These are phyloP conservation scores for Aspergillus sclerotioniger DNA, from an alignment of 495 filamentous ascomycete species.

Conservation along the genomic window DNA sequence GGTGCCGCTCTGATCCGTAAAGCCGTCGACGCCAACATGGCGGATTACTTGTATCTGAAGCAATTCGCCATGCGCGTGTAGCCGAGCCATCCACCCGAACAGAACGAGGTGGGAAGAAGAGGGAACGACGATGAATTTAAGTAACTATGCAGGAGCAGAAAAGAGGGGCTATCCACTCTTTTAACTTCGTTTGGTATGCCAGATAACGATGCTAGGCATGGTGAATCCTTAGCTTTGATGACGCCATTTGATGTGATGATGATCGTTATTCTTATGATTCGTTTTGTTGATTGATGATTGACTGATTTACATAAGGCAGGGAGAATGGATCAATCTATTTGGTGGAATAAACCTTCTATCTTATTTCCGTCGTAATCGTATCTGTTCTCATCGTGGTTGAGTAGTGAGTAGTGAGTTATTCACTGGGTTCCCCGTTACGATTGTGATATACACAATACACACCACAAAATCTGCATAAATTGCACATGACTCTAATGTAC, in stretches of 20 bases:
- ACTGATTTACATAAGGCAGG: too few species aligned
- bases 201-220: slow-evolving; percentile 15
- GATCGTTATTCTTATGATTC: background rate
- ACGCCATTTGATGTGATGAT: slow-evolving; percentile 27
- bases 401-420: too few species aligned
- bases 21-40: slow-evolving; percentile 73
- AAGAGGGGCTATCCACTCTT: background rate
- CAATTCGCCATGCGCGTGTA: slow-evolving; percentile 74
- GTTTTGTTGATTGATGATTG: too few species aligned
- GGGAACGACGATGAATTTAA: background rate
- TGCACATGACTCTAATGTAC: too few species aligned
- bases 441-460: too few species aligned
- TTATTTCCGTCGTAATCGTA: too few species aligned
- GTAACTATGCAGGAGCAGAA: background rate
- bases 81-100: background rate
- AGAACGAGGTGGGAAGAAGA: background rate
- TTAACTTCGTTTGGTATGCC: background rate
- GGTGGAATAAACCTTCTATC: too few species aligned
- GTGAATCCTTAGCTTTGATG: slow-evolving; percentile 29
- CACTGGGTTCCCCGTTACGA: too few species aligned
- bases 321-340: too few species aligned
- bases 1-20: slow-evolving; percentile 71
- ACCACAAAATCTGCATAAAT: too few species aligned
- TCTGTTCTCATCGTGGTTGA: too few species aligned
- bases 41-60: slow-evolving; percentile 91